Conservation (phyloP, 306 rosid genomes). For the Clitoria ternatea region DNA sequence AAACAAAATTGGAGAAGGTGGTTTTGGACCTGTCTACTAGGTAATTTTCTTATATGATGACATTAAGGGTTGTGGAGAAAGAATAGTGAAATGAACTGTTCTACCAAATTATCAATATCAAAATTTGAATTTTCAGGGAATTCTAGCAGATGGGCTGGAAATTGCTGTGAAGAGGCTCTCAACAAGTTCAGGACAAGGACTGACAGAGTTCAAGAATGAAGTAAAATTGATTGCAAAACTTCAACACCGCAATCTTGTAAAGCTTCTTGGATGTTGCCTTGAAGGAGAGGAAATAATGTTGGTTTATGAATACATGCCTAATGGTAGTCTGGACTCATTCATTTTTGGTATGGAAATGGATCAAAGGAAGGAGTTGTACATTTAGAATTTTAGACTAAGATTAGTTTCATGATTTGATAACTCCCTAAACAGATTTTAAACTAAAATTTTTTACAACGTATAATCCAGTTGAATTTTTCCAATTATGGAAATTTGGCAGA, state of each 20-base stretch:
- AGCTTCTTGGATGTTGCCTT: conserved; percentile 52
- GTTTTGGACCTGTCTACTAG: conserved; percentile 58
- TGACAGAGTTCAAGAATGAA: conserved; percentile 45
- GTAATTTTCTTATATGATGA: conserved; percentile 13
- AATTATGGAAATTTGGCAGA: conserved; percentile 24
- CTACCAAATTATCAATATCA: not conserved
- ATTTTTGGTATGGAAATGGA: conserved; percentile 48
- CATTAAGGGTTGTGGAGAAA: not conserved
- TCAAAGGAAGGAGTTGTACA: not conserved
- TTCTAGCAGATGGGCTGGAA: conserved; percentile 36
- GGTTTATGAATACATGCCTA: conserved; percentile 45
- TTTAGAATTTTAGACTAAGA: not conserved
- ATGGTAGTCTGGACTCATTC: conserved; percentile 42
- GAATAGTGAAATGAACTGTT: not conserved
- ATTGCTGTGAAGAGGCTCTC: conserved; percentile 62
- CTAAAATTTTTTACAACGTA: not conserved
- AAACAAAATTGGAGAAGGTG: conserved; percentile 58
- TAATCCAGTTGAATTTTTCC: not conserved
- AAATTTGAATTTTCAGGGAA: conserved; percentile 35
- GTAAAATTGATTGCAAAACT: conserved; percentile 50
- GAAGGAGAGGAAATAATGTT: conserved; percentile 41
- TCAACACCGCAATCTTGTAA: conserved; percentile 58
- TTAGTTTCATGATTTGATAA: not conserved
- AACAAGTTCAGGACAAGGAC: conserved; percentile 41
- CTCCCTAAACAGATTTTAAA: not conserved